phyloP scores from a whole-genome alignment of 176 grass and related monocot species.

The Lolium perenne region DNA sequence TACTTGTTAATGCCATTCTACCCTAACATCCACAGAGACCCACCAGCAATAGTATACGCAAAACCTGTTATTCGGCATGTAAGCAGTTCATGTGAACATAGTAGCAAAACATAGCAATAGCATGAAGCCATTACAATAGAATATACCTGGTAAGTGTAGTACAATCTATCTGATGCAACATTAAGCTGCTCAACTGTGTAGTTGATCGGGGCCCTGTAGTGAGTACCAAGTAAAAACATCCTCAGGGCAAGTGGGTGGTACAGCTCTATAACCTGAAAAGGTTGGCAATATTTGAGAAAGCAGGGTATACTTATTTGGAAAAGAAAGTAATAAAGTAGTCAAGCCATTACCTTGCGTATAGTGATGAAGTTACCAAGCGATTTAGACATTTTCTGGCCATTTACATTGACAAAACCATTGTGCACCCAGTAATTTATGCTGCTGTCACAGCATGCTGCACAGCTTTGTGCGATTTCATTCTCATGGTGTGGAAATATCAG shows the following conservation, averaged over 20 bases:
- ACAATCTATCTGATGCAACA: constrained; percentile 88
- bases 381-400: constrained; percentile 96
- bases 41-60: background rate
- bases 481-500: constrained; percentile 96
- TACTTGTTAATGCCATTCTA: background rate
- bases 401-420: constrained; percentile 98
- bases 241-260: constrained; percentile 92
- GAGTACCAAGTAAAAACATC: constrained; percentile 95
- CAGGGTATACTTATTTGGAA: background rate
- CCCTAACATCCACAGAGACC: background rate
- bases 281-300: constrained; percentile 15
- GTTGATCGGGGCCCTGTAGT: constrained; percentile 84
- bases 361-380: constrained; percentile 88
- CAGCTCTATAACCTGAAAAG: constrained; percentile 73
- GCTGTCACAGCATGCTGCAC: constrained; percentile 88
- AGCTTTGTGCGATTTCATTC: constrained; percentile 97
- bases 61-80: constrained; percentile 18
- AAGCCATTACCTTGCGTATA: constrained; percentile 69
- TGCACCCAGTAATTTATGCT: constrained; percentile 89
- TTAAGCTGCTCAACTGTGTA: constrained; percentile 82
- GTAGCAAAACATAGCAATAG: background rate
- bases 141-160: constrained; percentile 92
- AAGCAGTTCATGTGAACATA: constrained; percentile 28
- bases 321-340: background rate
- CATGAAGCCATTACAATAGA: background rate